These are phyloP conservation scores for Rhodomyrtus tomentosa DNA, from an alignment of 345 rosid species.

Conservation along the genomic window DNA sequence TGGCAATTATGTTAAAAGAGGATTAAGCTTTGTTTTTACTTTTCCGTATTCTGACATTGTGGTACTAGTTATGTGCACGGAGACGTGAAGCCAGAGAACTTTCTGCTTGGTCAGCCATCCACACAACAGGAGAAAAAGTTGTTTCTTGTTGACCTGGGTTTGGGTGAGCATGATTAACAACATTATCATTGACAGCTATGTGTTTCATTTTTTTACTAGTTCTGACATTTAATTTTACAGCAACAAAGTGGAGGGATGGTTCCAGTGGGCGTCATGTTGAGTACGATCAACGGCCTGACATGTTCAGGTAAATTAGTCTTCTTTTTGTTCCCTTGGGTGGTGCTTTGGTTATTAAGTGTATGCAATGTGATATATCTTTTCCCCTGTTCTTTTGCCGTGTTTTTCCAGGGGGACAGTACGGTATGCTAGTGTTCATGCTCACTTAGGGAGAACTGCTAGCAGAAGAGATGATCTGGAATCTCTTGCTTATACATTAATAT, in stretches of 20 bases:
- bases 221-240: slow-evolving; percentile 24
- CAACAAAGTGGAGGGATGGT: slow-evolving; percentile 88
- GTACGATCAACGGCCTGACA: slow-evolving; percentile 98
- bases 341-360: not conserved
- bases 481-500: slow-evolving; percentile 89
- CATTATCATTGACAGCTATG: not conserved
- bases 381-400: not conserved
- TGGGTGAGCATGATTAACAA: slow-evolving; percentile 31
- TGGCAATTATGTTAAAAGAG: not conserved
- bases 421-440: slow-evolving; percentile 97
- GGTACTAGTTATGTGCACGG: slow-evolving; percentile 78
- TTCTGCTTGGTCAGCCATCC: slow-evolving; percentile 90
- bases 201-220: not conserved
- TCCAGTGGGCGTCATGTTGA: slow-evolving; percentile 76
- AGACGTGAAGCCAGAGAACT: slow-evolving; percentile 95
- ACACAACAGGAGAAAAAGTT: slow-evolving; percentile 78
- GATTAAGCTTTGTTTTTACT: not conserved
- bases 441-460: slow-evolving; percentile 93
- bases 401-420: slow-evolving; percentile 86
- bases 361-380: not conserved
- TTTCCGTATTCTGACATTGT: not conserved
- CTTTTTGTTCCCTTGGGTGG: not conserved
- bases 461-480: slow-evolving; percentile 98
- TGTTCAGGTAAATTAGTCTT: slow-evolving; percentile 62
- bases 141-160: slow-evolving; percentile 89